Evolutionary conservation across 2,329 filamentous ascomycete genomes (phyloP).

Genomic region (Colletotrichum tropicale): DNA sequence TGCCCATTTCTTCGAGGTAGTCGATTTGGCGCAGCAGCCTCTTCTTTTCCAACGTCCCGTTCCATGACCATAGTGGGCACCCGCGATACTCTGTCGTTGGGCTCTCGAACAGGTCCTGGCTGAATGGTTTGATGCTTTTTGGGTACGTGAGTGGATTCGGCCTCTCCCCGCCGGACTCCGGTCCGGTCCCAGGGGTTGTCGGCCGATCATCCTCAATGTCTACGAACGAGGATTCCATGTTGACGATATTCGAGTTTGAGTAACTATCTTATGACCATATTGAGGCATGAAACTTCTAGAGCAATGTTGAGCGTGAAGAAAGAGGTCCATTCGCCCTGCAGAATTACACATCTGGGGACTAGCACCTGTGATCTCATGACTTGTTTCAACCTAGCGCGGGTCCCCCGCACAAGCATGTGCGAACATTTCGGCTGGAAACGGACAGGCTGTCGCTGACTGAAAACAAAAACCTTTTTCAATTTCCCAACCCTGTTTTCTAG

Average conservation of each 20-base stretch:
- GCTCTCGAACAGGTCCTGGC: constrained; percentile 27
- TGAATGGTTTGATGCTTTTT: constrained; percentile 26
- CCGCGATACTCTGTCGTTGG: constrained; percentile 35
- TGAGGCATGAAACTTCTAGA: background rate
- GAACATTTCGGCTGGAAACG: constrained; percentile 11
- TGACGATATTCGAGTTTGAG: background rate
- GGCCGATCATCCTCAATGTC: background rate
- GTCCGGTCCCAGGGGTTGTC: background rate
- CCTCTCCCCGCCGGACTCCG: background rate
- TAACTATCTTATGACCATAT: rapidly evolving
- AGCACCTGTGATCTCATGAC: constrained; percentile 14
- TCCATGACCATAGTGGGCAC: constrained; percentile 34
- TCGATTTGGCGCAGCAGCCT: constrained; percentile 33
- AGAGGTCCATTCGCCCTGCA: background rate
- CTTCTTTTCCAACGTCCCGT: constrained; percentile 28
- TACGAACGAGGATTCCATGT: constrained; percentile 5
- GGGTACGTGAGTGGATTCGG: constrained; percentile 32
- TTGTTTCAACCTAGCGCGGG: constrained; percentile 14
- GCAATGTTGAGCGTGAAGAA: background rate
- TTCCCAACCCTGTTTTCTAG: background rate
- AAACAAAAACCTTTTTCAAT: background rate
- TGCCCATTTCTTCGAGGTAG: constrained; percentile 31
- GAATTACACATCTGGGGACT: background rate
- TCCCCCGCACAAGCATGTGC: constrained; percentile 1
- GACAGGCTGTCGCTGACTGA: background rate